A percentile compares a stretch with the other conserved stretches of the same genome.
Evolutionary conservation across 495 filamentous ascomycete genomes (phyloP).

Genomic region (Podospora conica): DNA sequence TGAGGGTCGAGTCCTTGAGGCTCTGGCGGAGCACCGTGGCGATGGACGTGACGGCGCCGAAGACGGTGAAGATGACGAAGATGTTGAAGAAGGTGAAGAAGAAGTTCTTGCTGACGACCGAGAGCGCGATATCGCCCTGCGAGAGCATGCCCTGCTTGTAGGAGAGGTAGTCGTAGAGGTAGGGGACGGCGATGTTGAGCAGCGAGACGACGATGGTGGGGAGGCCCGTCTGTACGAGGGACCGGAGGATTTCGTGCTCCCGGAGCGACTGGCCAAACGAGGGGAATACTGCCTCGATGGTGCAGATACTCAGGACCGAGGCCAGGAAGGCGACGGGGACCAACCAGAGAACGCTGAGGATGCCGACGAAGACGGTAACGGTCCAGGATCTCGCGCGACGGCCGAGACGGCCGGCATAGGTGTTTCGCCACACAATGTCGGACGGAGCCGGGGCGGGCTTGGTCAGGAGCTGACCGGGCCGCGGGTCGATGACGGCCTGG

Average conservation of each 20-base stretch:
- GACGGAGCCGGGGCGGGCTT: constrained; percentile 80
- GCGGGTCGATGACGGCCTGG: constrained; percentile 85
- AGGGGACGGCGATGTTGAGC: constrained; percentile 83
- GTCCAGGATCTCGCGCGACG: constrained; percentile 73
- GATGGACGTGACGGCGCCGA: constrained; percentile 73
- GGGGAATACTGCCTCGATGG: constrained; percentile 66
- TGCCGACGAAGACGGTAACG: constrained; percentile 71
- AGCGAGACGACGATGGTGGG: constrained; percentile 79
- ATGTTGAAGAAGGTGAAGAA: constrained; percentile 99
- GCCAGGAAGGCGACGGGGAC: constrained; percentile 77
- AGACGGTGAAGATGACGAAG: constrained; percentile 88
- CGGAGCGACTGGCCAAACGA: constrained; percentile 61
- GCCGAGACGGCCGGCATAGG: constrained; percentile 68
- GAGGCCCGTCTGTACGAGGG: constrained; percentile 79
- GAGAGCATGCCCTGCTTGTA: constrained; percentile 91
- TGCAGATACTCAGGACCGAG: constrained; percentile 66
- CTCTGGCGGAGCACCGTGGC: constrained; percentile 63
- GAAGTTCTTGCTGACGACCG: constrained; percentile 95
- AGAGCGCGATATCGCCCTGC: constrained; percentile 89
- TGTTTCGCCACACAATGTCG: constrained; percentile 90
- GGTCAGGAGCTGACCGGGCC: constrained; percentile 76
- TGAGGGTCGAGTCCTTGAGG: constrained; percentile 67
- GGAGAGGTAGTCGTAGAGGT: constrained; percentile 89
- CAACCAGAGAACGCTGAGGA: constrained; percentile 87
- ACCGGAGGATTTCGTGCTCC: constrained; percentile 57